Conservation (phyloP, 2,329 filamentous ascomycete genomes). For the Xylaria sp. region DNA sequence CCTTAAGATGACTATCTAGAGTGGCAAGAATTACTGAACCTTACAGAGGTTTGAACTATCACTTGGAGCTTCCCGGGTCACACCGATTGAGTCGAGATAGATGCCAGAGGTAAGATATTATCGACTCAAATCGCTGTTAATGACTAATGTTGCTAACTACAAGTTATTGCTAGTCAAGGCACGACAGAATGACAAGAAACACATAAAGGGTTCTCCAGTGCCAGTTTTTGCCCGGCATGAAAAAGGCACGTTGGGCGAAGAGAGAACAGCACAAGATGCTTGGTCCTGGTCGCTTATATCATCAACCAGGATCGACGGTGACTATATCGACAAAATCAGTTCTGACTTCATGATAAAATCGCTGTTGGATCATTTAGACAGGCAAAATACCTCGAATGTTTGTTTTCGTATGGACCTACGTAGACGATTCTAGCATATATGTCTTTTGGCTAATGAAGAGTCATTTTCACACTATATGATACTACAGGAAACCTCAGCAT, state of each 20-base stretch:
- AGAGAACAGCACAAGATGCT: neutral
- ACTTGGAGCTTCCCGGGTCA: neutral
- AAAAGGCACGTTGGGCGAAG: neutral
- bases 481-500: neutral
- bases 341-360: neutral
- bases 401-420: neutral
- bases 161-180: neutral
- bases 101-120: neutral
- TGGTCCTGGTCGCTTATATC: neutral
- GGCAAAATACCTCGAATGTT: neutral
- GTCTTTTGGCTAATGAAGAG: neutral
- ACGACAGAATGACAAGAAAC: neutral
- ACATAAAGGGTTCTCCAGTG: neutral
- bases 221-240: neutral
- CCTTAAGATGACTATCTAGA: slow-evolving; percentile 12
- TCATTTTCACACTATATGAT: neutral
- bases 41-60: neutral
- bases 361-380: neutral
- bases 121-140: neutral
- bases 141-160: neutral
- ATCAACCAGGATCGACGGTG: neutral
- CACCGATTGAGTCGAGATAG: neutral
- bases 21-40: neutral
- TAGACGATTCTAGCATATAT: neutral
- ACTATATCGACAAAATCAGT: neutral